These are phyloP conservation scores for Podaxis rugospora DNA, from an alignment of 768 basidiomycete species.

Conservation along the genomic window DNA sequence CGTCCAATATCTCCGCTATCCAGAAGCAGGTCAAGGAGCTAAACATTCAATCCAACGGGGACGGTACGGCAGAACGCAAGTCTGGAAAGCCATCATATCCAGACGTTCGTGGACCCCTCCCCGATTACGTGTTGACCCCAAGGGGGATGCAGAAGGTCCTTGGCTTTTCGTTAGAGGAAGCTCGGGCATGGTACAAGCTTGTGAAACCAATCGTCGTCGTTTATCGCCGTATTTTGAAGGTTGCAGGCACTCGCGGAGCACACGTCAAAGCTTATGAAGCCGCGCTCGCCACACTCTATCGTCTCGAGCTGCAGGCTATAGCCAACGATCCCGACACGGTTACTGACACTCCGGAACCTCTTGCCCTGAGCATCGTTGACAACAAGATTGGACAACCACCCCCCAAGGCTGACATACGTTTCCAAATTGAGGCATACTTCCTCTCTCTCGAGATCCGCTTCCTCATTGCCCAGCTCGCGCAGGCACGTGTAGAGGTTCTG, in stretches of 20 bases:
- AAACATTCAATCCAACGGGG: too few species aligned
- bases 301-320: conserved; percentile 37
- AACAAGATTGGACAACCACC: conserved; percentile 51
- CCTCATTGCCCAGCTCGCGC: conserved; percentile 40
- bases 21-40: too few species aligned
- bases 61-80: too few species aligned
- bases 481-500: conserved; percentile 30
- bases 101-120: too few species aligned
- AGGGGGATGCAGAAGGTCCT: not conserved
- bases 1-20: conserved; percentile 11
- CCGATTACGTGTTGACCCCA: too few species aligned
- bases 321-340: conserved; percentile 26
- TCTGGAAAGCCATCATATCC: too few species aligned
- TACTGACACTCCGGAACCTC: conserved; percentile 37
- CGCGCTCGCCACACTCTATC: conserved; percentile 47
- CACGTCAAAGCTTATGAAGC: conserved; percentile 60
- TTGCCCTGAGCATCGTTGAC: conserved; percentile 49
- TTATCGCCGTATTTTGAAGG: conserved; percentile 13
- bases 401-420: conserved; percentile 56
- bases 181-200: conserved; percentile 28
- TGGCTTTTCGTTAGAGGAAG: conserved; percentile 34
- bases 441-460: conserved; percentile 49
- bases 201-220: conserved; percentile 32
- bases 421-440: conserved; percentile 59
- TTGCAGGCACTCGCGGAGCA: conserved; percentile 47